A percentile compares a stretch with the other conserved stretches of the same genome.
Conservation (phyloP, 1,284 basidiomycete genomes). For the Phaffia rhodozyma region DNA sequence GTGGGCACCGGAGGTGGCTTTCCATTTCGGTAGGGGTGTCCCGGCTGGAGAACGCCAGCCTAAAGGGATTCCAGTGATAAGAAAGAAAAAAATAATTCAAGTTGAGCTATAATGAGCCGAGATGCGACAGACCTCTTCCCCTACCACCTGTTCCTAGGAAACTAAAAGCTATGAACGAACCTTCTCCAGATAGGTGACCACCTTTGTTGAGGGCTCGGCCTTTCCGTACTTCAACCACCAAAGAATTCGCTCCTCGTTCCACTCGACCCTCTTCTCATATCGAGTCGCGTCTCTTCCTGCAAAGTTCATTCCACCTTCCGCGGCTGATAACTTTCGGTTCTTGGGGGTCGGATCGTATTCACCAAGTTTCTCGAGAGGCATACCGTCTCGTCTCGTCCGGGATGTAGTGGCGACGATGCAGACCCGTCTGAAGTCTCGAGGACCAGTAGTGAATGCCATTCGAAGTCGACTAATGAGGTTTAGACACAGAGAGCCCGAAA, state of each 20-base stretch:
- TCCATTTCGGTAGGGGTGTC: constrained; percentile 10
- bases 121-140: not conserved
- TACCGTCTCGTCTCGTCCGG: constrained; percentile 64
- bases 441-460: not conserved
- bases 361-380: constrained; percentile 79
- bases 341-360: constrained; percentile 61
- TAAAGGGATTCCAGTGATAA: not conserved
- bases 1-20: not conserved
- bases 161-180: constrained; percentile 42
- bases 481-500: too few species aligned
- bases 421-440: constrained; percentile 4
- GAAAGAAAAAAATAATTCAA: not conserved
- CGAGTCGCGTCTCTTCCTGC: constrained; percentile 36
- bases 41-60: constrained; percentile 1
- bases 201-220: constrained; percentile 67
- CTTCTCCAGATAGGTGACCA: constrained; percentile 63
- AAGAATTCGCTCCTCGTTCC: constrained; percentile 78
- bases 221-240: constrained; percentile 74
- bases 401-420: constrained; percentile 60
- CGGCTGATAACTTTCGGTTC: constrained; percentile 6
- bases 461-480: constrained; percentile 10
- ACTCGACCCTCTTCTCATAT: constrained; percentile 62
- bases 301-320: constrained; percentile 26
- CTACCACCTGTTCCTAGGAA: not conserved
- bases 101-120: not conserved